Conservation (phyloP, 805 yeast species). For the Candida sanyiensis region DNA sequence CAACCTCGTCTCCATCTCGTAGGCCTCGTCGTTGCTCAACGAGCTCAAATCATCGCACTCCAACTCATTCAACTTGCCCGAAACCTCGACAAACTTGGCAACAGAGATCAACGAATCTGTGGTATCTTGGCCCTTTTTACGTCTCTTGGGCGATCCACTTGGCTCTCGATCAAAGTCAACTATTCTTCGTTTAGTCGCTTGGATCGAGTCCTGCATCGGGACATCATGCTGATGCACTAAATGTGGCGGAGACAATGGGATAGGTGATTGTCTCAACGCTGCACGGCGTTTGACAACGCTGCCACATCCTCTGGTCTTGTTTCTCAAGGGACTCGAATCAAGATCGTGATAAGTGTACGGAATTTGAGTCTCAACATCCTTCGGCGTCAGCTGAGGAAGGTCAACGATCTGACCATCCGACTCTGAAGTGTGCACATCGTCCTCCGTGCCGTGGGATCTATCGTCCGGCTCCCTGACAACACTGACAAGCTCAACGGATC, state of each 20-base stretch:
- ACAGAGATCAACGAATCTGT: too few relatives aligned
- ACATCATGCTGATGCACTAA: background rate
- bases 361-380: conserved; percentile 3
- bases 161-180: background rate
- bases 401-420: background rate
- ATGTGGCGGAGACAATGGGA: conserved; percentile 5
- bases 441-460: background rate
- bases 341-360: conserved; percentile 5
- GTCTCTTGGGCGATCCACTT: conserved; percentile 6
- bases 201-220: conserved; percentile 7
- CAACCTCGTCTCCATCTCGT: conserved; percentile 6
- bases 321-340: conserved; percentile 9
- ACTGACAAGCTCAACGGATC: conserved; percentile 4
- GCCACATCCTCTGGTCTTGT: conserved; percentile 1
- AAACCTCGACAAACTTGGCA: background rate
- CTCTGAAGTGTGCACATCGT: background rate
- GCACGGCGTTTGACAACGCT: background rate
- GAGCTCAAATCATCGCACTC: background rate
- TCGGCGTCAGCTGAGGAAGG: conserved; percentile 1
- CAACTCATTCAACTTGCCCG: conserved; percentile 1
- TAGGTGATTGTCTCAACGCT: conserved; percentile 5
- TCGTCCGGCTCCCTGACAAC: background rate
- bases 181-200: conserved; percentile 4
- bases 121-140: background rate
- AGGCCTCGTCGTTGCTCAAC: conserved; percentile 3